Percentiles rank a stretch among this genome's conserved stretches.
phyloP scores from a whole-genome alignment of 352 stramenopile genomes.

The Phytophthora rubi region DNA sequence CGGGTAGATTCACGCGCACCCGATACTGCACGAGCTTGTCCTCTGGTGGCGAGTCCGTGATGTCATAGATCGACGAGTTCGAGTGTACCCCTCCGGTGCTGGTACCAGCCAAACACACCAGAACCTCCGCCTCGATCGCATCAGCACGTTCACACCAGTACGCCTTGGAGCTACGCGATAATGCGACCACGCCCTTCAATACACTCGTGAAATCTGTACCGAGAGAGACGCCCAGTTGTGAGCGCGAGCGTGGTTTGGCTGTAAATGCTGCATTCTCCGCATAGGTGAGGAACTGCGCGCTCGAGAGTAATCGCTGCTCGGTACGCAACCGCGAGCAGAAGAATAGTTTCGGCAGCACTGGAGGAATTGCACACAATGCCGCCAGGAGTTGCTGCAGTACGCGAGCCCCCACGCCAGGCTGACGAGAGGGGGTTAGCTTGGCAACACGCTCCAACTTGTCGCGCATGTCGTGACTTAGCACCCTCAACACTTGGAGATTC shows the following conservation, averaged over 20 bases:
- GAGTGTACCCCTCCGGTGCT: constrained; percentile 3
- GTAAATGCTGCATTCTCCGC: constrained; percentile 50
- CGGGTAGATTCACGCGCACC: constrained; percentile 27
- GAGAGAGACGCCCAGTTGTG: constrained; percentile 55
- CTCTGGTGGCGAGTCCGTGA: background rate
- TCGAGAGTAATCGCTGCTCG: constrained; percentile 37
- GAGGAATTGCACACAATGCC: constrained; percentile 39
- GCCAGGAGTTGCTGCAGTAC: constrained; percentile 49
- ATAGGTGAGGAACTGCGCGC: constrained; percentile 56
- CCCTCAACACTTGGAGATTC: constrained; percentile 18
- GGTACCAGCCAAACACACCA: constrained; percentile 35
- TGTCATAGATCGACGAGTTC: constrained; percentile 24
- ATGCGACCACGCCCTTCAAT: constrained; percentile 44
- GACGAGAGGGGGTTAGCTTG: constrained; percentile 27
- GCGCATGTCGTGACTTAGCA: constrained; percentile 22
- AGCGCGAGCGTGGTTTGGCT: constrained; percentile 52
- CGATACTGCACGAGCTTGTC: constrained; percentile 35
- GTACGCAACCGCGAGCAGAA: constrained; percentile 44
- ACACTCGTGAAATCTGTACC: constrained; percentile 60
- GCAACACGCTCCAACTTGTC: constrained; percentile 35
- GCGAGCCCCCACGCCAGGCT: constrained; percentile 32
- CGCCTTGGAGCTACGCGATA: constrained; percentile 16
- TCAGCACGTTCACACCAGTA: constrained; percentile 31
- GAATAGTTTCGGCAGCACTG: constrained; percentile 42
- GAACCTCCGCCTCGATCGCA: constrained; percentile 37